These are phyloP conservation scores for Debaryomycetaceae sp. DNA, from an alignment of 1,139 yeast species.

Conservation along the genomic window DNA sequence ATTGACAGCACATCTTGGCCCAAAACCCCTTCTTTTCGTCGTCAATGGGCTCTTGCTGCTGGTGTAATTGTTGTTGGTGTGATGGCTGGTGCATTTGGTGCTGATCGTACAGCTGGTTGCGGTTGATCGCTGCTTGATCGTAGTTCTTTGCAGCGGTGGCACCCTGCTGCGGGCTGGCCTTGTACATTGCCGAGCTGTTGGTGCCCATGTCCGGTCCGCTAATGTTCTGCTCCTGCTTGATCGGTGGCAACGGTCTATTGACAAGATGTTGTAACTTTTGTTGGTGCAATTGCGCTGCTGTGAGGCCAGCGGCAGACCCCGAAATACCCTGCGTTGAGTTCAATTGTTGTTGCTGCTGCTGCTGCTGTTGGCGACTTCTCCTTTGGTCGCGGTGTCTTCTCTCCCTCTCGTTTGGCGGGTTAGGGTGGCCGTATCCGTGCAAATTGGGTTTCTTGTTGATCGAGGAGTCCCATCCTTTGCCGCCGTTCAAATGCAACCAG, in stretches of 20 bases:
- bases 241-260: slow-evolving; percentile 49
- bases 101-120: slow-evolving; percentile 8
- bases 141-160: slow-evolving; percentile 8
- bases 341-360: slow-evolving; percentile 17
- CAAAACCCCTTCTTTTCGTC: slow-evolving; percentile 40
- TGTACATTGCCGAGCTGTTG: slow-evolving; percentile 8
- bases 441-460: slow-evolving; percentile 84
- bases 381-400: slow-evolving; percentile 47
- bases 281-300: slow-evolving; percentile 45
- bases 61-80: slow-evolving; percentile 24
- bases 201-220: slow-evolving; percentile 9
- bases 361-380: slow-evolving; percentile 36
- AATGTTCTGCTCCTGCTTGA: slow-evolving; percentile 32
- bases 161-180: slow-evolving; percentile 4
- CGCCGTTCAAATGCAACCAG: slow-evolving; percentile 91
- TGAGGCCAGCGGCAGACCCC: slow-evolving; percentile 10
- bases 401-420: slow-evolving; percentile 51
- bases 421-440: slow-evolving; percentile 81
- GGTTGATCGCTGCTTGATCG: slow-evolving; percentile 11
- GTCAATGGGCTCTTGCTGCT: slow-evolving; percentile 31
- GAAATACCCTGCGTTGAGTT: slow-evolving; percentile 2
- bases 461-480: slow-evolving; percentile 85
- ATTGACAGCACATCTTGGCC: slow-evolving; percentile 45
- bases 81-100: slow-evolving; percentile 10
- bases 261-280: slow-evolving; percentile 50